Conservation (phyloP, 148 eudicot species). For the Vaccinium corymbosum region DNA sequence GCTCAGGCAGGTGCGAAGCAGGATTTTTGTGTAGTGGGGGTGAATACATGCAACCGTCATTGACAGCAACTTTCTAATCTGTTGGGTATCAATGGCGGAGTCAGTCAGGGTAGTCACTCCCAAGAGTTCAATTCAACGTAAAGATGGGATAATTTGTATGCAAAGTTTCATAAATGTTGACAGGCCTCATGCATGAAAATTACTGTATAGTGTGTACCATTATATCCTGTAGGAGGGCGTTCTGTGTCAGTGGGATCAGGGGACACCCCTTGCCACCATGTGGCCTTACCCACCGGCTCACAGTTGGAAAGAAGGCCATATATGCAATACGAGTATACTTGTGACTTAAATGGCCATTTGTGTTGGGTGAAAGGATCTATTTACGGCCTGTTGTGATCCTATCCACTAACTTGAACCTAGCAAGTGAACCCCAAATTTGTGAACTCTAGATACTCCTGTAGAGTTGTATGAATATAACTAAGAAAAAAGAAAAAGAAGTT, state of each 20-base stretch:
- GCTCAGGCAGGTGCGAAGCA: not conserved
- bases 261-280: not conserved
- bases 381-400: not conserved
- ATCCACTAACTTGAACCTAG: not conserved
- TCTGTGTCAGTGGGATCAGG: not conserved
- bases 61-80: not conserved
- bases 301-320: not conserved
- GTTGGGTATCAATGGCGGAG: not conserved
- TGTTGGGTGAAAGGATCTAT: not conserved
- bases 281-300: not conserved
- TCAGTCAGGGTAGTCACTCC: conserved; percentile 1
- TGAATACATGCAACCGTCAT: not conserved
- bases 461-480: not conserved
- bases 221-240: not conserved
- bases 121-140: not conserved
- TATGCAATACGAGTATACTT: not conserved
- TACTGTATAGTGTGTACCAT: not conserved
- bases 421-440: not conserved
- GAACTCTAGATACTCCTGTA: not conserved
- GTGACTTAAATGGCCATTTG: not conserved
- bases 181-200: not conserved
- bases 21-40: not conserved
- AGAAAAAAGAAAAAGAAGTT: not conserved
- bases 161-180: not conserved
- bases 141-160: not conserved